Evolutionary conservation across 257 asterid species (phyloP).

Genomic region (Salvia hispanica): DNA sequence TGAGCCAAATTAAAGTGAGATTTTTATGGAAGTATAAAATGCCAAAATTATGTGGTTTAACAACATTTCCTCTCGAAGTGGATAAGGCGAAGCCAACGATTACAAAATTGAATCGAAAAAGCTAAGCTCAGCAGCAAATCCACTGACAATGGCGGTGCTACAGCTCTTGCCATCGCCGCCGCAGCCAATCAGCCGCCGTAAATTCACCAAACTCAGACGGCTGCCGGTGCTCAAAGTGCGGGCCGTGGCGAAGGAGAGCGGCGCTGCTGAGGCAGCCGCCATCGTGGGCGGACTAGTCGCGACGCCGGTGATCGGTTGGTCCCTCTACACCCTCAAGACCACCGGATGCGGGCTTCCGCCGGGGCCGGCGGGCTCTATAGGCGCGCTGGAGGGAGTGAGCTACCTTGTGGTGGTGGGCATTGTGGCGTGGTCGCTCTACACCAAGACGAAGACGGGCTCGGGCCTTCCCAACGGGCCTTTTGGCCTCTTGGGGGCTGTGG

Average conservation of each 20-base stretch:
- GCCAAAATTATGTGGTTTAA: constrained; percentile 7
- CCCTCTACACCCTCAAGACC: constrained; percentile 80
- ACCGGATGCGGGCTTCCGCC: constrained; percentile 97
- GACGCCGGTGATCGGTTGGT: constrained; percentile 84
- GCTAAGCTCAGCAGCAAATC: not conserved
- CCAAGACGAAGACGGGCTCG: constrained; percentile 78
- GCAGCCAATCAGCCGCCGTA: constrained; percentile 24
- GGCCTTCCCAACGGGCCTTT: constrained; percentile 91
- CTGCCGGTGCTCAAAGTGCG: constrained; percentile 28
- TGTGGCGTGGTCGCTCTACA: constrained; percentile 84
- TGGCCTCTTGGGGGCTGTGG: constrained; percentile 85
- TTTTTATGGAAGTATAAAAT: not conserved
- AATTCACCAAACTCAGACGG: constrained; percentile 30
- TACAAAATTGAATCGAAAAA: not conserved
- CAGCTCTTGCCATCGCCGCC: constrained; percentile 31
- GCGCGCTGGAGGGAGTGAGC: constrained; percentile 93
- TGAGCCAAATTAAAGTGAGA: too few relatives aligned
- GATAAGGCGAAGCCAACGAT: constrained; percentile 11
- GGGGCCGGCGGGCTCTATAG: constrained; percentile 85
- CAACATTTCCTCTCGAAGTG: not conserved
- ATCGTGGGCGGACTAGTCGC: constrained; percentile 62
- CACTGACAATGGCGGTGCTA: constrained; percentile 10
- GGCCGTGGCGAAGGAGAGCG: constrained; percentile 62
- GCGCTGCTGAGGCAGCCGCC: constrained; percentile 47
- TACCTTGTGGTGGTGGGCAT: constrained; percentile 73